These are phyloP conservation scores for Spongospora subterranea DNA, from an alignment of 208 protist genomes.

Conservation along the genomic window DNA sequence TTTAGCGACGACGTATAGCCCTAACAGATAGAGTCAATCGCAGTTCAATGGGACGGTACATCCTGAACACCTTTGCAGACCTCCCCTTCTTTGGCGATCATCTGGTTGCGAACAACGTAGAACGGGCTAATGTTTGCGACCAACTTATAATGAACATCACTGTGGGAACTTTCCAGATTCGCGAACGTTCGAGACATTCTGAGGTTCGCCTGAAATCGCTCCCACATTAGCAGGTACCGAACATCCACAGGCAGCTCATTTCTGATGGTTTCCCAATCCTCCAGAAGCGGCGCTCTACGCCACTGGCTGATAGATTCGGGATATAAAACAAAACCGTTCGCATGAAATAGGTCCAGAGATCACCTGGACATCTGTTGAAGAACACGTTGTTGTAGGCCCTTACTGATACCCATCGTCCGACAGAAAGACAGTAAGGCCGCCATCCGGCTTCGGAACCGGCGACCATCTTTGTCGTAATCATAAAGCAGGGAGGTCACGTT, in stretches of 20 bases:
- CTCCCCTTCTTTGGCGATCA: slow-evolving; percentile 17
- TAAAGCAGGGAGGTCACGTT: slow-evolving; percentile 24
- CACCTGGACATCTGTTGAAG: slow-evolving; percentile 12
- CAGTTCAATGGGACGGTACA: not conserved
- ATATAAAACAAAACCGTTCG: not conserved
- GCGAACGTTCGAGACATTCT: not conserved
- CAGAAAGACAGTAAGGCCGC: slow-evolving; percentile 1
- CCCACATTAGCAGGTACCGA: slow-evolving; percentile 42
- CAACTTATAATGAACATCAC: slow-evolving; percentile 36
- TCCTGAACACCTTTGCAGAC: slow-evolving; percentile 12
- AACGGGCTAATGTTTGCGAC: not conserved
- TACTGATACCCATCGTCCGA: not conserved
- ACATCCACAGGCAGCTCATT: not conserved
- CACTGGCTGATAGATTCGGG: not conserved
- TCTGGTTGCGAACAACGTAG: slow-evolving; percentile 16
- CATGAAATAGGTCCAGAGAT: too few species aligned
- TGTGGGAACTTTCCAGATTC: not conserved
- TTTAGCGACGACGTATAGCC: not conserved
- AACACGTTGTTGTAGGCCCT: not conserved
- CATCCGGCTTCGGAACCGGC: not conserved
- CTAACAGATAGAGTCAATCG: not conserved
- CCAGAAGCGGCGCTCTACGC: not conserved
- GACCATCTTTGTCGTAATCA: not conserved
- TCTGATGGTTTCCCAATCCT: slow-evolving; percentile 28
- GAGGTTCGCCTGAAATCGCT: not conserved